A percentile compares a stretch with the other conserved stretches of the same genome.
Conservation (phyloP, 1,284 basidiomycete genomes). For the Cryptococcus deneoformans region DNA sequence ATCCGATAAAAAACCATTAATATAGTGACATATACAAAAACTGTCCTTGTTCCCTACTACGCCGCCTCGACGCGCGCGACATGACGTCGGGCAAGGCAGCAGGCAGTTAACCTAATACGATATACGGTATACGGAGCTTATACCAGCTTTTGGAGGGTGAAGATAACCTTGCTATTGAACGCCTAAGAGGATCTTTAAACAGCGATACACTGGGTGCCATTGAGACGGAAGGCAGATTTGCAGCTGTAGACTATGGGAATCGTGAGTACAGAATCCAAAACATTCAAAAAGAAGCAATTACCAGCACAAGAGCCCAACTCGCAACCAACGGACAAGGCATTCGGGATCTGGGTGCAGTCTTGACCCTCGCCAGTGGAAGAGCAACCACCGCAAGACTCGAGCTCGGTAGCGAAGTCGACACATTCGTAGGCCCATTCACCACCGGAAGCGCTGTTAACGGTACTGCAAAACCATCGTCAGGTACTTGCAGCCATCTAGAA, state of each 20-base stretch:
- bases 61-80: too few relatives aligned
- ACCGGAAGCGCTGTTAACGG: conserved; percentile 19
- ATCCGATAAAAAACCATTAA: background rate
- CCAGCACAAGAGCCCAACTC: conserved; percentile 58
- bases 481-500: background rate
- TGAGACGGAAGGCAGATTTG: conserved; percentile 56
- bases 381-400: conserved; percentile 67
- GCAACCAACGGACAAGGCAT: conserved; percentile 67
- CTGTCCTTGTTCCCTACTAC: too few relatives aligned
- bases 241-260: conserved; percentile 59
- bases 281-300: conserved; percentile 35
- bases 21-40: too few relatives aligned
- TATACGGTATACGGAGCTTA: too few relatives aligned
- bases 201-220: conserved; percentile 58
- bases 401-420: conserved; percentile 46
- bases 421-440: conserved; percentile 48
- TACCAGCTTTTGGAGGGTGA: too few relatives aligned
- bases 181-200: conserved; percentile 42
- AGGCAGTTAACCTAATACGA: too few relatives aligned
- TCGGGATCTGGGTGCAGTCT: conserved; percentile 66
- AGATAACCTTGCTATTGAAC: too few relatives aligned
- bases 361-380: conserved; percentile 60
- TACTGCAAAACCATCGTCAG: conserved; percentile 11
- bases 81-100: too few relatives aligned
- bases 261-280: conserved; percentile 5